phyloP scores from a whole-genome alignment of 257 asterid species.

The Pogostemon cablin region DNA sequence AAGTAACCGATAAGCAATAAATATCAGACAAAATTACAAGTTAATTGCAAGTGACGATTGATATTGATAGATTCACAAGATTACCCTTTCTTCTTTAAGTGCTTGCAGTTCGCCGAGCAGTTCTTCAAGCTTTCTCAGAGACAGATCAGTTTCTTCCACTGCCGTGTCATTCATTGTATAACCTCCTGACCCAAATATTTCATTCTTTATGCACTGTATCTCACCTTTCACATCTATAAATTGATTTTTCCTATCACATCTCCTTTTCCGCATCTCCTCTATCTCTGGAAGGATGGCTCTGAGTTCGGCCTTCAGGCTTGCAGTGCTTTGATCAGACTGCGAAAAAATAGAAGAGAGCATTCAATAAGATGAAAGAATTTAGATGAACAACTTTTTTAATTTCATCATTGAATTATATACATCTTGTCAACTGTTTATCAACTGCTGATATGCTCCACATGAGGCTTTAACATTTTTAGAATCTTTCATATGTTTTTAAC shows the following conservation, averaged over 20 bases:
- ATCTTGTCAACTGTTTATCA: constrained; percentile 9
- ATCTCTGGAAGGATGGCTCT: constrained; percentile 75
- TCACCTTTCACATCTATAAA: constrained; percentile 67
- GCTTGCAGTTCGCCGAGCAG: constrained; percentile 75
- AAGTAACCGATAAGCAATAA: constrained; percentile 34
- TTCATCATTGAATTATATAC: not conserved
- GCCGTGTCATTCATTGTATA: constrained; percentile 35
- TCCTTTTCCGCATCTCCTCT: constrained; percentile 91
- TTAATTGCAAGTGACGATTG: constrained; percentile 9
- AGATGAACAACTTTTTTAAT: not conserved
- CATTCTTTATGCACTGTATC: constrained; percentile 67
- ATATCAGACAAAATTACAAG: constrained; percentile 25
- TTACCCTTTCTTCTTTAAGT: constrained; percentile 86
- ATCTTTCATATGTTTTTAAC: not conserved
- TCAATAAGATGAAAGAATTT: constrained; percentile 10
- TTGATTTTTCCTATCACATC: constrained; percentile 72
- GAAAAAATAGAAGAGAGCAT: constrained; percentile 26
- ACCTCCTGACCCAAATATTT: constrained; percentile 52
- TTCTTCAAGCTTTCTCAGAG: constrained; percentile 84
- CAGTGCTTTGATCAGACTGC: constrained; percentile 76
- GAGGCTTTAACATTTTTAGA: constrained; percentile 13
- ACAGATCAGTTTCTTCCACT: constrained; percentile 77
- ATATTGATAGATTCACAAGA: constrained; percentile 23
- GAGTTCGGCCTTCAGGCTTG: constrained; percentile 84
- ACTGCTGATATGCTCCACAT: constrained; percentile 11